Base-by-base conservation (phyloP, 2,329 filamentous ascomycete species). In the Botrytis fabae region DNA sequence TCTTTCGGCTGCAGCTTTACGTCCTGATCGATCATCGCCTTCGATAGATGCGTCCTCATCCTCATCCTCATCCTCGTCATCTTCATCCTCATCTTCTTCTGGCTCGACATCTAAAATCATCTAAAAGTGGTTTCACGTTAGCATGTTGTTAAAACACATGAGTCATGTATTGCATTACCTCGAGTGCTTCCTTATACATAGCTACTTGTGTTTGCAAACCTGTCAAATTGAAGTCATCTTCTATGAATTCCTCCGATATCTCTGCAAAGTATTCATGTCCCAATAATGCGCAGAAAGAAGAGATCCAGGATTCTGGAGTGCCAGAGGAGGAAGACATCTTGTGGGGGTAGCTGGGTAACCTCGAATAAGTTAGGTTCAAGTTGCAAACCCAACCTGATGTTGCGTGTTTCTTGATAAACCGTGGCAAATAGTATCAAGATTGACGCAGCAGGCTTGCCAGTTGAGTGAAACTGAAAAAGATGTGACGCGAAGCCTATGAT, bases 231-330 rank as follows among this genome's bases (percentile, higher is more conserved):
- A 99, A 99, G 83, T 99, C 96, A 90, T 99, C 96, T 83, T 99
- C 96, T 81, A 99, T 98, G 80, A 99, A 99, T 81, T 99, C 96
- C 84, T 99, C 96, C 63, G 94, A 96, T 69, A 99, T 95, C 85
- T 99, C 96, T 75, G 96, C 96, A 83, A 99, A 99, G 85, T 98
- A 99, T 83, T 99, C 96, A 82, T 99, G 96, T 75, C 96, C 96
- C 74, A 98, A 89, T 63, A 98, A 87, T 57, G 93, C 94, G 86
- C 96, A 99, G 83, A 98, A 99, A 73, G 95, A 97, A 76, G 94
- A 92, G 85, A 99, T 98, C 96, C 96, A 99, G 72, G 95, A 97
- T 86, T 99, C 96, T 66, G 79, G 79, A 9, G 78, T 79, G 40
- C 78, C 80, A 54, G 79, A 80, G 46, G 80, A 80, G 64, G 79